Percentiles rank a stretch among this genome's conserved stretches.
These are phyloP conservation scores for Pyracantha coccinea DNA, from an alignment of 331 rosid species.

Conservation along the genomic window DNA sequence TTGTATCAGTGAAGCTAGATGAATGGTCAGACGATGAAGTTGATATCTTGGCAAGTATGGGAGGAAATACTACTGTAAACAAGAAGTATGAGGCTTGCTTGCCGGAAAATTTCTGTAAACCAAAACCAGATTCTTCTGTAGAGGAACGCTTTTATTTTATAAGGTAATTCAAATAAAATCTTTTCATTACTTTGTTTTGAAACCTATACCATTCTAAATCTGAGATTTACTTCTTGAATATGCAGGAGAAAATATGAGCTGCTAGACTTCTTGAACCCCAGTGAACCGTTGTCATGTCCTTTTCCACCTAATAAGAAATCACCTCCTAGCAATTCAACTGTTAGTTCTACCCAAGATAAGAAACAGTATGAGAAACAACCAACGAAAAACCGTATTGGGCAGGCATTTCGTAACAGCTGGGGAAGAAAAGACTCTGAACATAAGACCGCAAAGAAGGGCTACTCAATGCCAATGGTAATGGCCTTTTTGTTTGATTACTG, in stretches of 20 bases:
- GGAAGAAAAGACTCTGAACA: slow-evolving; percentile 65
- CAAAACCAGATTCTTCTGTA: slow-evolving; percentile 60
- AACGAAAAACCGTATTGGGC: slow-evolving; percentile 53
- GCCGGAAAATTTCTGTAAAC: slow-evolving; percentile 42
- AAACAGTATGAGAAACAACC: slow-evolving; percentile 40
- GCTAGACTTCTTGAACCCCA: slow-evolving; percentile 33
- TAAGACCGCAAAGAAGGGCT: slow-evolving; percentile 47
- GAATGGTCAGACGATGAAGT: slow-evolving; percentile 84
- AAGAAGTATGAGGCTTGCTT: slow-evolving; percentile 69
- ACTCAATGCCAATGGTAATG: slow-evolving; percentile 55
- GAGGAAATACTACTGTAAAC: slow-evolving; percentile 69
- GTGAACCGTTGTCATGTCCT: slow-evolving; percentile 29
- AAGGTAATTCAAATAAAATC: slow-evolving; percentile 31
- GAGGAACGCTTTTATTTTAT: slow-evolving; percentile 79
- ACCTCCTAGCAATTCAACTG: slow-evolving; percentile 8
- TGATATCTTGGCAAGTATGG: slow-evolving; percentile 44
- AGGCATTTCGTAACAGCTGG: slow-evolving; percentile 67
- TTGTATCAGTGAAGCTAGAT: slow-evolving; percentile 85
- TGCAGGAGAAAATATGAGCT: slow-evolving; percentile 80
- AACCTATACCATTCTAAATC: slow-evolving; percentile 5
- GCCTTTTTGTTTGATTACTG: neutral
- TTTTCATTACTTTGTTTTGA: neutral
- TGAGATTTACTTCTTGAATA: slow-evolving; percentile 17
- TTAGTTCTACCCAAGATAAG: slow-evolving; percentile 27
- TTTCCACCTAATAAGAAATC: slow-evolving; percentile 36